These are phyloP conservation scores for Solanum hybrid DNA, from an alignment of 305 asterid genomes.

Conservation along the genomic window DNA sequence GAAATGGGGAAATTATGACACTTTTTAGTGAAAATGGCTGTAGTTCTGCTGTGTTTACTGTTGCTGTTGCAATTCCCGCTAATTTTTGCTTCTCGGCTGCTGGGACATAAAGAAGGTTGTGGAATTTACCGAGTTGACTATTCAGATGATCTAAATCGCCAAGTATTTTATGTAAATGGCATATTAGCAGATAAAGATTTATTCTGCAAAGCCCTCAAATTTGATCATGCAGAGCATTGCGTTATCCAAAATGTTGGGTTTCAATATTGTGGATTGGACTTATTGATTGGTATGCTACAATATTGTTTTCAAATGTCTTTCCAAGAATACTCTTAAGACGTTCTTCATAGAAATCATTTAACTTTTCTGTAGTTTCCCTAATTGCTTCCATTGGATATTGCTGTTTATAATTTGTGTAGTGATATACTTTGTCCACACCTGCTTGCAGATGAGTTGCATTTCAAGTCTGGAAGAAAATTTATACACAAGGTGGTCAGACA, in stretches of 20 bases:
- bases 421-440: conserved; percentile 1
- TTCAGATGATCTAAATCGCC: conserved; percentile 29
- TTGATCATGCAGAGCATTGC: conserved; percentile 35
- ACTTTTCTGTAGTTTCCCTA: not conserved
- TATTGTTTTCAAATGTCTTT: not conserved
- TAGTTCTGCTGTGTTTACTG: conserved; percentile 25
- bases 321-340: not conserved
- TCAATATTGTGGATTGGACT: conserved; percentile 29
- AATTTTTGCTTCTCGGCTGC: conserved; percentile 33
- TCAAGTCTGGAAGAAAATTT: conserved; percentile 39
- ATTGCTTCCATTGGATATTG: not conserved
- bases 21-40: conserved; percentile 28
- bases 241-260: conserved; percentile 21
- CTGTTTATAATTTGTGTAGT: conserved; percentile 1
- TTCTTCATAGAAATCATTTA: conserved; percentile 1
- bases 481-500: conserved; percentile 33
- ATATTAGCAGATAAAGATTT: conserved; percentile 42
- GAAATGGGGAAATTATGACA: conserved; percentile 24
- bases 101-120: conserved; percentile 35
- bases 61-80: conserved; percentile 34
- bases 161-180: conserved; percentile 49
- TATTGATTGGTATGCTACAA: conserved; percentile 39
- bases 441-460: conserved; percentile 43
- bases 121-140: conserved; percentile 37
- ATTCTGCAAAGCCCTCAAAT: conserved; percentile 51